phyloP scores from a whole-genome alignment of 345 rosid species.

The Murraya koenigii region DNA sequence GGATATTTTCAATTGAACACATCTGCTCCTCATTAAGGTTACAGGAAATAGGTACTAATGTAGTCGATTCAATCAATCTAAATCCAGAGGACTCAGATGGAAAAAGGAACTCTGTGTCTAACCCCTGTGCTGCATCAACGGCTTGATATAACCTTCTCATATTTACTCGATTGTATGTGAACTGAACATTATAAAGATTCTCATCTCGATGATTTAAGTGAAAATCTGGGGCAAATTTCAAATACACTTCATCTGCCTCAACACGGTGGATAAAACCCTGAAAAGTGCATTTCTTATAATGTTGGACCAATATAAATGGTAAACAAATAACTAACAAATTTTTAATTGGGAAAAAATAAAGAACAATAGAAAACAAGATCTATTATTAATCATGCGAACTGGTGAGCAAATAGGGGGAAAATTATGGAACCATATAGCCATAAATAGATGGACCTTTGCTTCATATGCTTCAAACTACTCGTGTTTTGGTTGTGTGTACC shows the following conservation, averaged over 20 bases:
- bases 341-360: background rate
- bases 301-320: background rate
- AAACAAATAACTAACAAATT: background rate
- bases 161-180: slow-evolving; percentile 64
- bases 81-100: slow-evolving; percentile 44
- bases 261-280: slow-evolving; percentile 84
- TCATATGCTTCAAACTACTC: background rate
- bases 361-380: background rate
- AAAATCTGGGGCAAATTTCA: slow-evolving; percentile 60
- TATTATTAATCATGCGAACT: background rate
- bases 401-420: background rate
- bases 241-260: slow-evolving; percentile 78
- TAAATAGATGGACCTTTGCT: background rate
- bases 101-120: slow-evolving; percentile 55
- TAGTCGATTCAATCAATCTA: slow-evolving; percentile 49
- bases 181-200: slow-evolving; percentile 63
- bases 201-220: slow-evolving; percentile 44
- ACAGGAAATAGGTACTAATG: slow-evolving; percentile 54
- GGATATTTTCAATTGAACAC: slow-evolving; percentile 65
- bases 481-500: background rate
- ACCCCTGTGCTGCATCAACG: slow-evolving; percentile 49
- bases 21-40: slow-evolving; percentile 80
- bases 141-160: slow-evolving; percentile 81
- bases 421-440: background rate
- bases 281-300: slow-evolving; percentile 5